Conservation (phyloP, 768 basidiomycete genomes). For the Boletus fagicola region DNA sequence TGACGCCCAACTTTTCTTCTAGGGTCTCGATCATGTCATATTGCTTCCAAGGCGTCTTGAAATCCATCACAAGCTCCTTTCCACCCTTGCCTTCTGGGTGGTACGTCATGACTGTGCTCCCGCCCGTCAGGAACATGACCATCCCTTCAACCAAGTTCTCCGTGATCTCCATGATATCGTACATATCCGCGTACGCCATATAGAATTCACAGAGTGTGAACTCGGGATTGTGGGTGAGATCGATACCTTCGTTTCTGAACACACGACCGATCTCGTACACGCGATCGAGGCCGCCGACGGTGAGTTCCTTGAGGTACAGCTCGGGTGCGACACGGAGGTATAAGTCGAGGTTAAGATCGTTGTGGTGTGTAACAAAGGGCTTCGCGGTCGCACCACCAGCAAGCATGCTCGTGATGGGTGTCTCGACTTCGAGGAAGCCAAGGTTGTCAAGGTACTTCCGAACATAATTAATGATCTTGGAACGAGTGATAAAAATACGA, state of each 20-base stretch:
- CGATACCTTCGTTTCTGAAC: slow-evolving; percentile 98
- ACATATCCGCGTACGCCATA: slow-evolving; percentile 99
- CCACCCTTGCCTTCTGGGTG: slow-evolving; percentile 94
- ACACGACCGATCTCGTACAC: slow-evolving; percentile 99
- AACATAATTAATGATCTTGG: slow-evolving; percentile 88
- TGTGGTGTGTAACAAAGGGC: slow-evolving; percentile 98
- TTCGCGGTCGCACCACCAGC: slow-evolving; percentile 98
- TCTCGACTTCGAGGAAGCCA: slow-evolving; percentile 99
- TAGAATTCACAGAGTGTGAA: slow-evolving; percentile 99
- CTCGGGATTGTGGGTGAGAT: slow-evolving; percentile 98
- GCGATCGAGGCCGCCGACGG: slow-evolving; percentile 95
- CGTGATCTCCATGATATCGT: slow-evolving; percentile 97
- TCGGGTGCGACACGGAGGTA: slow-evolving; percentile 98
- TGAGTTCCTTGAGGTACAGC: slow-evolving; percentile 95
- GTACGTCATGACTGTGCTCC: slow-evolving; percentile 74
- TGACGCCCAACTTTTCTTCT: slow-evolving; percentile 89
- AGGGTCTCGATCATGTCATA: slow-evolving; percentile 98
- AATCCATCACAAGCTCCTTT: slow-evolving; percentile 75
- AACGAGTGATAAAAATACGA: slow-evolving; percentile 86
- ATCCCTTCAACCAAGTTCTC: slow-evolving; percentile 87
- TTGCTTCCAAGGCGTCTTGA: slow-evolving; percentile 93
- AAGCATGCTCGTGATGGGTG: slow-evolving; percentile 94
- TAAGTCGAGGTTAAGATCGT: slow-evolving; percentile 94
- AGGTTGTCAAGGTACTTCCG: slow-evolving; percentile 85
- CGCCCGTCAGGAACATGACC: slow-evolving; percentile 82